Percentiles rank a stretch among this genome's conserved stretches.
These are phyloP conservation scores for Didymella glomerata DNA, from an alignment of 2,329 filamentous ascomycete genomes.

Conservation along the genomic window DNA sequence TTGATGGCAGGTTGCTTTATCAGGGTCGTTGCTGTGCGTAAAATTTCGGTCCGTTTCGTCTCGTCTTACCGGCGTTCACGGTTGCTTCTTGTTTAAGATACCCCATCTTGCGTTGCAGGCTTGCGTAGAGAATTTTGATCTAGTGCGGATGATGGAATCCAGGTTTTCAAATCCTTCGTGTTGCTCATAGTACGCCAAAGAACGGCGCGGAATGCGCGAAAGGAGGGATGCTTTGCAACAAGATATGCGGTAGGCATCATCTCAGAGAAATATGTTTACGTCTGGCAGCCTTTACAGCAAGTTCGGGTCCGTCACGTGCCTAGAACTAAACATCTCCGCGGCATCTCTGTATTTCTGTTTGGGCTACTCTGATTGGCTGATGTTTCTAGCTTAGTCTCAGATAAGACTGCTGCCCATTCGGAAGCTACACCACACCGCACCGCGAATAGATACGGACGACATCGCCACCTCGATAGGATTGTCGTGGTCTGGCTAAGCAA, in stretches of 20 bases:
- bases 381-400: constrained; percentile 2
- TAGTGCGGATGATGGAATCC: background rate
- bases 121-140: background rate
- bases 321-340: background rate
- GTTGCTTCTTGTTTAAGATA: constrained; percentile 11
- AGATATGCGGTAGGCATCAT: background rate
- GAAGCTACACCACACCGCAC: constrained; percentile 12
- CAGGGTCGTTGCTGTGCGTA: background rate
- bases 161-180: background rate
- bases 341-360: constrained; percentile 14
- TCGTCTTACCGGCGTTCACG: background rate
- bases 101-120: constrained; percentile 8
- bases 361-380: constrained; percentile 3
- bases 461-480: constrained; percentile 12
- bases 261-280: background rate
- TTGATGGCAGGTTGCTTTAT: background rate
- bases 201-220: background rate
- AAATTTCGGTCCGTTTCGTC: background rate
- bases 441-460: constrained; percentile 19
- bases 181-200: background rate
- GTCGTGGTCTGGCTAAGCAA: constrained; percentile 15
- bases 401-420: constrained; percentile 14
- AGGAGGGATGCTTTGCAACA: background rate
- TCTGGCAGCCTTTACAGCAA: background rate
- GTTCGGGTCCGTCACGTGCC: constrained; percentile 8